Evolutionary conservation across 148 eudicot genomes (phyloP), one percentile per base, ranked within the genome.

Genomic region (Vaccinium darrowii): DNA sequence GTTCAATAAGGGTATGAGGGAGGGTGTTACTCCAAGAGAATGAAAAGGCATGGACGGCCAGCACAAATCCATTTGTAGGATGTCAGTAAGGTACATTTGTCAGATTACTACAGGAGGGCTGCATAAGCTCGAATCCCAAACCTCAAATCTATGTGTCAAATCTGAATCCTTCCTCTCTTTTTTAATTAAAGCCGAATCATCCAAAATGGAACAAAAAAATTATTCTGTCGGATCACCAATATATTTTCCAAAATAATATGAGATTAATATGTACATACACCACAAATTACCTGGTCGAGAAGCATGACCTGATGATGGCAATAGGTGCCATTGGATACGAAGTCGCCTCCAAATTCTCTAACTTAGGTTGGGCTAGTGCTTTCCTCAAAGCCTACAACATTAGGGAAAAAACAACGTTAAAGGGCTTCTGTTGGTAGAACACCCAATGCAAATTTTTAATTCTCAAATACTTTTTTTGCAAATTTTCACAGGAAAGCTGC

Each of bases 311-410:
- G 79, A 93, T 89, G 15, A 86, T 87, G 54, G 91, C 99, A 83
- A 96, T 92, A 51, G 99, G 94, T 78, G 89, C 88, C 95, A 96
- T 93, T 74, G 99, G 99, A 88, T 91, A 96, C 73, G 93, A 90
- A 65, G 84, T 80, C 39, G 71, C 84, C 82, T 88, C 90, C 54
- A 85, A 52, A 78, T 83, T 88, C 33, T 89, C 92, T 65, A 86
- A 33, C 86, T 86, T 91, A 43, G 89, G 88, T 63, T 87, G 88
- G 85, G 90, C 83, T 82, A 94, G 83, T 78, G 93, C 90, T 82
- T 91, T 86, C 81, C 99, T 96, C 87, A 94, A 87, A 83, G 89
- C 98, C 98, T 96, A 57, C 84, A 87, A 76, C 11, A 83, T 51
- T 62, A 4, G 25, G 51, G 67, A 27, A 4, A 58, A 74, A 49